Evolutionary conservation across 192 early-diverging fungal species (phyloP), one percentile per base, ranked within the genome.

Genomic region (Backusella circina): DNA sequence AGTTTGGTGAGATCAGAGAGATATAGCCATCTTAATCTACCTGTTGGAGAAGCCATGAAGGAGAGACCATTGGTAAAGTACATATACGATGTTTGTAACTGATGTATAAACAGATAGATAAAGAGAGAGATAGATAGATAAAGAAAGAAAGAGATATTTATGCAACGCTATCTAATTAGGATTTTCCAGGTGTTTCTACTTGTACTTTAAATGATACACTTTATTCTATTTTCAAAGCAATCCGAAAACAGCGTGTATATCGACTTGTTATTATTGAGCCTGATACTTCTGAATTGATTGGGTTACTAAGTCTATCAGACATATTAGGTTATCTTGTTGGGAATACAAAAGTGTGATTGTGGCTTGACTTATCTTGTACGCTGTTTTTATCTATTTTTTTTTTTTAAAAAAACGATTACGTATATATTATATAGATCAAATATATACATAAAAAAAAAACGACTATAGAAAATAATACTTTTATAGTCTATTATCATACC

Each of bases 171-270:
- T 57, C 21, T 26, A 61, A 9, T 16, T 65, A 93, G 90, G 95
- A 97, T 75, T 97, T 95, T 76, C 86, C 92, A 15, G 97, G 96
- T 2, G 95, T 98, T 13, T 94, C 96, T 77, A 93, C 94, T 2
- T 98, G 97, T 82, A 92, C 91, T 3, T 74, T 92, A 70, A 87
- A 83, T 39, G 95, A 97, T 84, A 96, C 93, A 44, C 87, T 98
- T 35, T 90, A 90, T 26, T 93, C 94, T 0, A 89, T 98, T 36
- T 87, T 98, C 68, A 93, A 94, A 35, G 93, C 91, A 1, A 97
- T 98, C 65, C 90, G 92, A 74, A 90, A 89, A 68, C 90, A 89
- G 30, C 91, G 89, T 38, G 92, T 97, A 5, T 92, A 97, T 84
- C 91, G 97, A 26, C 86, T 98, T 72, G 92, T 98, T 76, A 92